These are phyloP conservation scores for Penicillium arizonense DNA, from an alignment of 495 filamentous ascomycete genomes.

Conservation along the genomic window DNA sequence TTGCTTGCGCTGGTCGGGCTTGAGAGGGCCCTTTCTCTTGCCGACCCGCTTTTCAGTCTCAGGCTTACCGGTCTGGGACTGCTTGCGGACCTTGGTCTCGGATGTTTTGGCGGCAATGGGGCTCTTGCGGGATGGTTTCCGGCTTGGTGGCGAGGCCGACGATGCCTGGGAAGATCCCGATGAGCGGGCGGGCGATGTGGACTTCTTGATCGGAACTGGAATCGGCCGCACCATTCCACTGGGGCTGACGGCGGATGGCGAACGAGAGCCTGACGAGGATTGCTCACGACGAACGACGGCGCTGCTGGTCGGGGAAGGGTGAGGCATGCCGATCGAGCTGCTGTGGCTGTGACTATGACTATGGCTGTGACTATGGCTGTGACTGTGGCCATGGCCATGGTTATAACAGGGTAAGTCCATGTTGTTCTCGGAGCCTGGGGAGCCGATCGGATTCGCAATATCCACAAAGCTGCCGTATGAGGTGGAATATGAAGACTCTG, in stretches of 20 bases:
- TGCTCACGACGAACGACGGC: slow-evolving; percentile 36
- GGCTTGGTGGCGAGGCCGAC: slow-evolving; percentile 63
- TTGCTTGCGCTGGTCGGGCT: slow-evolving; percentile 92
- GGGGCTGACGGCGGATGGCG: slow-evolving; percentile 61
- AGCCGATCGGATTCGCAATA: slow-evolving; percentile 68
- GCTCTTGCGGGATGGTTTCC: slow-evolving; percentile 71
- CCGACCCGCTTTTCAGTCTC: slow-evolving; percentile 87
- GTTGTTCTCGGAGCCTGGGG: slow-evolving; percentile 62
- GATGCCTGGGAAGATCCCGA: slow-evolving; percentile 55
- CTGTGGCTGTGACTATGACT: slow-evolving; percentile 28
- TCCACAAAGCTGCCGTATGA: slow-evolving; percentile 81
- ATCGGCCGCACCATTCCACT: slow-evolving; percentile 59
- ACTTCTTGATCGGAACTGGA: slow-evolving; percentile 68
- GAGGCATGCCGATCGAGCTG: slow-evolving; percentile 31
- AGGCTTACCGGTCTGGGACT: slow-evolving; percentile 71
- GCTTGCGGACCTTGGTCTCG: slow-evolving; percentile 76
- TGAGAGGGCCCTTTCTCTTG: slow-evolving; percentile 77
- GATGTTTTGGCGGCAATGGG: slow-evolving; percentile 72
- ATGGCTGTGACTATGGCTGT: slow-evolving; percentile 16
- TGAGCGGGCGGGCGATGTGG: slow-evolving; percentile 56
- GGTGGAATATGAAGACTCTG: slow-evolving; percentile 77
- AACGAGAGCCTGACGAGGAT: slow-evolving; percentile 45
- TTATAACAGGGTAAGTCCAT: slow-evolving; percentile 56
- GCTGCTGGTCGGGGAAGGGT: slow-evolving; percentile 38
- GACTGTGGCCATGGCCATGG: slow-evolving; percentile 20